Conservation (phyloP, 208 protist species). For the Trypanosoma lewisi region DNA sequence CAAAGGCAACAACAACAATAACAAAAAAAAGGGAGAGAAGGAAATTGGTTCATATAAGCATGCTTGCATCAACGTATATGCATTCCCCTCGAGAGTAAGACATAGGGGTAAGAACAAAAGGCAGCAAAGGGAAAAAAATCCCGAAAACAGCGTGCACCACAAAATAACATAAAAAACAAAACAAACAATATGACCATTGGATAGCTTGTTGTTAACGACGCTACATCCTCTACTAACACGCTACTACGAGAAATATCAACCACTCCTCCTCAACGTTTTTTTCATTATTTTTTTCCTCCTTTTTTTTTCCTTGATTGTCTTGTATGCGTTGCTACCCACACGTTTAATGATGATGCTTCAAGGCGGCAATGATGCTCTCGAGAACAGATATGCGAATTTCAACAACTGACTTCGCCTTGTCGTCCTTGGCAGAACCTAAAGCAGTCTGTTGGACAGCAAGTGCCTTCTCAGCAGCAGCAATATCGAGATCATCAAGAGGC, state of each 20-base stretch:
- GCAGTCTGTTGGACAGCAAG: conserved; percentile 68
- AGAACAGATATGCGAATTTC: conserved; percentile 82
- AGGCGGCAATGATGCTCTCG: conserved; percentile 66
- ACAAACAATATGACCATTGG: conserved; percentile 1
- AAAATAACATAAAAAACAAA: conserved; percentile 2
- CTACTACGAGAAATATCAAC: conserved; percentile 7
- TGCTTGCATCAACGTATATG: no score
- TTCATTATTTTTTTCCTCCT: background rate
- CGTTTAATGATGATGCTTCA: conserved; percentile 43
- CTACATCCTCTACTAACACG: conserved; percentile 20
- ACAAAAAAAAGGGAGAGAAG: conserved; percentile 20
- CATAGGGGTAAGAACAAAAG: no score
- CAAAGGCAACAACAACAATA: background rate
- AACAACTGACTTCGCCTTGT: conserved; percentile 79
- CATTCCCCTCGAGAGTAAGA: no score
- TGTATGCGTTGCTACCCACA: background rate
- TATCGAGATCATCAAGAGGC: conserved; percentile 76
- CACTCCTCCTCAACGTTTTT: conserved; percentile 5
- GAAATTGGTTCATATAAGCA: conserved; percentile 12
- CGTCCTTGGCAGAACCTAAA: conserved; percentile 63
- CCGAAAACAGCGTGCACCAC: no score
- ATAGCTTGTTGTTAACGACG: background rate
- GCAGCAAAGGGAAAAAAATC: no score
- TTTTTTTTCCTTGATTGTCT: no score
- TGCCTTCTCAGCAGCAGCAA: conserved; percentile 73